phyloP scores from a whole-genome alignment of 345 rosid species.

The Erucastrum elatum region DNA sequence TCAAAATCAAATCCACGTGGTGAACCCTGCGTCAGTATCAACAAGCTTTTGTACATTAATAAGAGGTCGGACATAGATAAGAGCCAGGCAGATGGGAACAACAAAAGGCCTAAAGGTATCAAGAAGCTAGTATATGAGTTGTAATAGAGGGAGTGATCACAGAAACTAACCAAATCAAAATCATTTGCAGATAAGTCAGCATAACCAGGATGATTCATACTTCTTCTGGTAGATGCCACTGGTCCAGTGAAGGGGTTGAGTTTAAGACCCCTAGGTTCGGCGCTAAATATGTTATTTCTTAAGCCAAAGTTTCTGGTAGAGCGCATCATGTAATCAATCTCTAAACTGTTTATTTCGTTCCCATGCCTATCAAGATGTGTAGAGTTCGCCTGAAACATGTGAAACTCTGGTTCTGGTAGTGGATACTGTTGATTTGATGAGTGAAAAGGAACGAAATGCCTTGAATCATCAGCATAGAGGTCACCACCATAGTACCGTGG shows the following conservation, averaged over 20 bases:
- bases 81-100: too few species aligned
- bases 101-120: background rate
- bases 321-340: slow-evolving; percentile 34
- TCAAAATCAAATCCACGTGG: slow-evolving; percentile 48
- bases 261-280: too few species aligned
- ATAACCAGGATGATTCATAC: slow-evolving; percentile 27
- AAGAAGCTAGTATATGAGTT: too few species aligned
- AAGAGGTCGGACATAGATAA: background rate
- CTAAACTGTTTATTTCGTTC: slow-evolving; percentile 38
- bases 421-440: slow-evolving; percentile 41
- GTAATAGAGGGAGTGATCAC: slow-evolving; percentile 4
- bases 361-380: too few species aligned
- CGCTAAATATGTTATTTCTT: slow-evolving; percentile 27
- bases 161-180: slow-evolving; percentile 51
- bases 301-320: slow-evolving; percentile 36
- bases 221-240: slow-evolving; percentile 37
- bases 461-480: slow-evolving; percentile 41
- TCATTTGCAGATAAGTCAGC: slow-evolving; percentile 41
- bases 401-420: slow-evolving; percentile 37
- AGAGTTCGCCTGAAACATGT: slow-evolving; percentile 43
- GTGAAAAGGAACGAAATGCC: slow-evolving; percentile 34
- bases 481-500: slow-evolving; percentile 33
- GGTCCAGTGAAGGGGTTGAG: slow-evolving; percentile 40
- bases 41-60: background rate
- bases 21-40: slow-evolving; percentile 45